These are phyloP conservation scores for Xylaria sp. DNA, from an alignment of 2,329 filamentous ascomycete species.

Conservation along the genomic window DNA sequence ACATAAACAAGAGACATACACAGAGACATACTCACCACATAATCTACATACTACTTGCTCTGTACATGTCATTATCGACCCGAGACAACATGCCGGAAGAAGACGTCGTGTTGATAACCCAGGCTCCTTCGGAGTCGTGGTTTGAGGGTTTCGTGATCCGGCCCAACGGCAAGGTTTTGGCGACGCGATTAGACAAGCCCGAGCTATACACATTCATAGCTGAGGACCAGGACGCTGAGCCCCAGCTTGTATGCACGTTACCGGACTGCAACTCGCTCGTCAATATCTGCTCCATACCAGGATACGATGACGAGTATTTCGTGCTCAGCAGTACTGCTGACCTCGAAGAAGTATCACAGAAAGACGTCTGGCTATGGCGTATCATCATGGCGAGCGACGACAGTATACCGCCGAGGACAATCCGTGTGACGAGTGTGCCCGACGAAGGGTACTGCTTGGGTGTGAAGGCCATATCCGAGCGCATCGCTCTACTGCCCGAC, in stretches of 20 bases:
- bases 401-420: conserved; percentile 41
- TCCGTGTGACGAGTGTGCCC: conserved; percentile 40
- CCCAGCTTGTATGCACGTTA: conserved; percentile 45
- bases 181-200: conserved; percentile 47
- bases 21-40: too few species aligned
- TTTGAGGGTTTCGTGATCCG: conserved; percentile 48
- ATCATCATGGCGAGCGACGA: conserved; percentile 47
- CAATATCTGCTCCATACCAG: conserved; percentile 45
- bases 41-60: background rate
- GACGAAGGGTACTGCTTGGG: conserved; percentile 43
- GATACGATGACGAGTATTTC: conserved; percentile 45
- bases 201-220: conserved; percentile 48
- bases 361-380: conserved; percentile 46
- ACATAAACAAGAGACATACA: background rate
- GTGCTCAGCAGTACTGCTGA: conserved; percentile 45
- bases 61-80: background rate
- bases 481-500: conserved; percentile 46
- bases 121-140: conserved; percentile 49
- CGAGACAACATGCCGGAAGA: conserved; percentile 43
- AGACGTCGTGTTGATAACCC: conserved; percentile 48
- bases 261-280: conserved; percentile 45
- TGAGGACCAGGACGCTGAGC: conserved; percentile 44
- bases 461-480: conserved; percentile 42
- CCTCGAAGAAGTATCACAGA: conserved; percentile 47
- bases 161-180: conserved; percentile 48